Conservation (phyloP, 305 asterid genomes). For the Nicotiana rustica region DNA sequence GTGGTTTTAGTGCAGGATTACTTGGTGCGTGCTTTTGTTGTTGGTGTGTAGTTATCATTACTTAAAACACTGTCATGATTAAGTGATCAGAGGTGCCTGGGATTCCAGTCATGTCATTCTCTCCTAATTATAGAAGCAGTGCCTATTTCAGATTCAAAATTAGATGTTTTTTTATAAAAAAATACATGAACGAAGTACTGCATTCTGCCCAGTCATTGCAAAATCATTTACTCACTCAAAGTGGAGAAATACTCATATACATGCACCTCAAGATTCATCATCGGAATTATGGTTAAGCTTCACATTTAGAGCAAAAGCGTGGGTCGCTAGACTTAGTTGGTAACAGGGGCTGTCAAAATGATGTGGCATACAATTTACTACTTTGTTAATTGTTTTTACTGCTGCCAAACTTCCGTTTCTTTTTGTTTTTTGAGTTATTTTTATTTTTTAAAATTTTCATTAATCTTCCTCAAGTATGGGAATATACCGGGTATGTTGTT, state of each 20-base stretch:
- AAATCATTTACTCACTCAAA: neutral
- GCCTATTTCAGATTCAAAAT: neutral
- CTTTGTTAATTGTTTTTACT: neutral
- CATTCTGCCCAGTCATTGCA: slow-evolving; percentile 1
- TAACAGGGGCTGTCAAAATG: neutral
- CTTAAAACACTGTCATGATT: neutral
- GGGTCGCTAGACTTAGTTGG: slow-evolving; percentile 2
- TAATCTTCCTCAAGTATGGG: neutral
- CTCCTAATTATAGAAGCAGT: neutral
- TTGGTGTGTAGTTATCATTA: neutral
- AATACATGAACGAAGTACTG: neutral
- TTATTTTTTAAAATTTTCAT: neutral
- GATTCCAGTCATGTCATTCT: neutral
- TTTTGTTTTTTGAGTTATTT: neutral
- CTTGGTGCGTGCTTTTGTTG: neutral
- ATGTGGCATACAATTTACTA: slow-evolving; percentile 1
- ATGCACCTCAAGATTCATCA: neutral
- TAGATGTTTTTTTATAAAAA: neutral
- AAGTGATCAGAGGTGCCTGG: neutral
- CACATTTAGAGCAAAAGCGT: neutral
- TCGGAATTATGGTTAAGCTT: neutral
- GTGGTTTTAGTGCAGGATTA: slow-evolving; percentile 7
- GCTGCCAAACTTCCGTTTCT: neutral
- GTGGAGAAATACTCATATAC: neutral
- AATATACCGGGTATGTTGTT: too few relatives aligned